phyloP scores from a whole-genome alignment of 352 stramenopile genomes.

The Pythium guiyangense region DNA sequence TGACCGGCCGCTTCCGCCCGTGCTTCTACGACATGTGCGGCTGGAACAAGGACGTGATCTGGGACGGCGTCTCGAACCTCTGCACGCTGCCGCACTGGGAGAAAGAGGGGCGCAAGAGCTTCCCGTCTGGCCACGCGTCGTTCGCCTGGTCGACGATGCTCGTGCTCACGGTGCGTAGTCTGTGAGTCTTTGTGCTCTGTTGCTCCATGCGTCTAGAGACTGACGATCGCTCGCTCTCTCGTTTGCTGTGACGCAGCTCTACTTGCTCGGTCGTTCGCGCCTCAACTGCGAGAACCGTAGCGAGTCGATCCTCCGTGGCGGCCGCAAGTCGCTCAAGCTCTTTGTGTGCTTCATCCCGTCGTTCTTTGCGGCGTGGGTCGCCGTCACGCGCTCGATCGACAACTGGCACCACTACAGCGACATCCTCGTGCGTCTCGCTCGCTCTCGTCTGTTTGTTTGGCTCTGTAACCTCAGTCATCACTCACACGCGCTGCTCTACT shows the following conservation, averaged over 20 bases:
- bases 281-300: conserved; percentile 49
- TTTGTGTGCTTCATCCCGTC: conserved; percentile 63
- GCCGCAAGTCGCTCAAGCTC: conserved; percentile 56
- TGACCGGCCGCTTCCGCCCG: conserved; percentile 61
- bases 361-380: conserved; percentile 62
- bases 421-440: conserved; percentile 40
- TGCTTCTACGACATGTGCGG: conserved; percentile 77
- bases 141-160: conserved; percentile 74
- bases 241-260: conserved; percentile 30
- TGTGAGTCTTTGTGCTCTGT: neutral
- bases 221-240: too few species aligned
- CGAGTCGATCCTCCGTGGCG: conserved; percentile 40
- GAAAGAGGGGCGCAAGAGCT: conserved; percentile 62
- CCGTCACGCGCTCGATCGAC: conserved; percentile 70
- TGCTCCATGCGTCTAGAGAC: neutral
- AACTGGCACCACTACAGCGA: conserved; percentile 87
- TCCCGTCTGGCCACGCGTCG: conserved; percentile 72
- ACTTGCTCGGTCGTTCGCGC: conserved; percentile 60
- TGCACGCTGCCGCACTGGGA: conserved; percentile 43
- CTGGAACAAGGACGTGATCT: conserved; percentile 59
- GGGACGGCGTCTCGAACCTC: conserved; percentile 61
- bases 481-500: neutral
- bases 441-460: neutral
- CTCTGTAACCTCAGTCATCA: neutral
- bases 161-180: conserved; percentile 45